Evolutionary conservation across 495 filamentous ascomycete genomes (phyloP).

Genomic region (Aspergillus egyptiacus): DNA sequence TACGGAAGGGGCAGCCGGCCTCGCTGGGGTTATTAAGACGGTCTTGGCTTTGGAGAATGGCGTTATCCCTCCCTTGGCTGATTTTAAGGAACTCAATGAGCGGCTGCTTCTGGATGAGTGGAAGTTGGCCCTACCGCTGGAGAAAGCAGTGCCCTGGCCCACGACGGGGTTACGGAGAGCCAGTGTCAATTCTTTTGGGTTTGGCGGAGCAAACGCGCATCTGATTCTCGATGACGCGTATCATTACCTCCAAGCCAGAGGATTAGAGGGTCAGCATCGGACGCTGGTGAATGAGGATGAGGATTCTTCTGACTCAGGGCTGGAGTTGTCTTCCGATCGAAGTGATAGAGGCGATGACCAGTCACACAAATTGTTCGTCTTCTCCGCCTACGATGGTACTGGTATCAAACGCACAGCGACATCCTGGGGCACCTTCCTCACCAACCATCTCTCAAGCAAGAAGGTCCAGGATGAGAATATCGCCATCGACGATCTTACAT

Average conservation of each 20-base stretch:
- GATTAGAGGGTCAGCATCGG: too few relatives aligned
- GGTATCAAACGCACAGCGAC: not conserved
- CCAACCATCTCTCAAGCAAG: not conserved
- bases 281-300: too few relatives aligned
- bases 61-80: slow-evolving; percentile 26
- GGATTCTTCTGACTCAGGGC: too few relatives aligned
- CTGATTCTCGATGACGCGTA: slow-evolving; percentile 5
- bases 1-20: not conserved
- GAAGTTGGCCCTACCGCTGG: slow-evolving; percentile 14
- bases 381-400: not conserved
- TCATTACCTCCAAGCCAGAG: not conserved
- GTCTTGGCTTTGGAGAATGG: slow-evolving; percentile 42
- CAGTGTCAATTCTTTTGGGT: slow-evolving; percentile 33
- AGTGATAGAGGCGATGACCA: too few relatives aligned
- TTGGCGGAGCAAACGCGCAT: slow-evolving; percentile 28
- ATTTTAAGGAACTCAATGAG: not conserved
- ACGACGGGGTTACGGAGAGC: not conserved
- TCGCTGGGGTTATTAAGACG: slow-evolving; percentile 38
- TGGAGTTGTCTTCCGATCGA: not conserved
- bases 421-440: not conserved
- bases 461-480: too few relatives aligned
- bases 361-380: not conserved
- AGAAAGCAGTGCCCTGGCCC: slow-evolving; percentile 29
- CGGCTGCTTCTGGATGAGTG: not conserved
- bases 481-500: not conserved